A percentile compares a stretch with the other conserved stretches of the same genome.
Conservation (phyloP, 2,329 filamentous ascomycete genomes). For the Apiospora rasikravindrae region DNA sequence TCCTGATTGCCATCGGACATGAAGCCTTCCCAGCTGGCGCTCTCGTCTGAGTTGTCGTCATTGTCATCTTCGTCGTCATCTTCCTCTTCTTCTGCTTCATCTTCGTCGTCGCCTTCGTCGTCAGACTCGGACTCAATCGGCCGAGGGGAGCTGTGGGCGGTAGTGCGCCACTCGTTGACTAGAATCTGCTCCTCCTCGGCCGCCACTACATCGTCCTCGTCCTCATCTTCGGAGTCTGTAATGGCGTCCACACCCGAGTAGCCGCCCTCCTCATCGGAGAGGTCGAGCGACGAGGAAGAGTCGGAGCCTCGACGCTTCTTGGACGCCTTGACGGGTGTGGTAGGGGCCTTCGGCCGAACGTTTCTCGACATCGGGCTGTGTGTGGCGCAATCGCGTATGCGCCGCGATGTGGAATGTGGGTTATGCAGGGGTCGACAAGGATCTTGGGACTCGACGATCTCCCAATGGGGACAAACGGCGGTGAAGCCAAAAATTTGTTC, state of each 20-base stretch:
- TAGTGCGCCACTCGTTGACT: slow-evolving; percentile 46
- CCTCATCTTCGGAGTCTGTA: slow-evolving; percentile 76
- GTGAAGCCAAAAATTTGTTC: slow-evolving; percentile 34
- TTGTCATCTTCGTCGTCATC: slow-evolving; percentile 46
- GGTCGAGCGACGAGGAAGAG: slow-evolving; percentile 59
- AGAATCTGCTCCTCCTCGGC: slow-evolving; percentile 80
- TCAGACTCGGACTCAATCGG: slow-evolving; percentile 50
- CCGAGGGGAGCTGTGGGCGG: slow-evolving; percentile 55
- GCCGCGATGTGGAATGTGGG: slow-evolving; percentile 24
- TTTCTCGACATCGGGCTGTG: slow-evolving; percentile 57
- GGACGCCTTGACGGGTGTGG: slow-evolving; percentile 48
- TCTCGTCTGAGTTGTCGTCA: slow-evolving; percentile 47
- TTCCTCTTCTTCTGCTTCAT: slow-evolving; percentile 43
- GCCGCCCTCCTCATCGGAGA: slow-evolving; percentile 72
- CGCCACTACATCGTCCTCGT: slow-evolving; percentile 78
- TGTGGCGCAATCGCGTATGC: slow-evolving; percentile 25
- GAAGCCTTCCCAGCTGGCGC: slow-evolving; percentile 61
- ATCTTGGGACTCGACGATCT: slow-evolving; percentile 28
- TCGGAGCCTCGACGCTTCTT: slow-evolving; percentile 55
- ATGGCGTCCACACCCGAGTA: slow-evolving; percentile 82
- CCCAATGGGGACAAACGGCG: slow-evolving; percentile 42
- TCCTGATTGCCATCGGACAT: slow-evolving; percentile 50
- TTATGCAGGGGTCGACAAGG: slow-evolving; percentile 34
- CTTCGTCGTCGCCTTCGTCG: slow-evolving; percentile 47
- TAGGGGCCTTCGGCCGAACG: slow-evolving; percentile 53